phyloP scores from a whole-genome alignment of 2,329 filamentous ascomycete species.

The Sordariomycetes sp. region DNA sequence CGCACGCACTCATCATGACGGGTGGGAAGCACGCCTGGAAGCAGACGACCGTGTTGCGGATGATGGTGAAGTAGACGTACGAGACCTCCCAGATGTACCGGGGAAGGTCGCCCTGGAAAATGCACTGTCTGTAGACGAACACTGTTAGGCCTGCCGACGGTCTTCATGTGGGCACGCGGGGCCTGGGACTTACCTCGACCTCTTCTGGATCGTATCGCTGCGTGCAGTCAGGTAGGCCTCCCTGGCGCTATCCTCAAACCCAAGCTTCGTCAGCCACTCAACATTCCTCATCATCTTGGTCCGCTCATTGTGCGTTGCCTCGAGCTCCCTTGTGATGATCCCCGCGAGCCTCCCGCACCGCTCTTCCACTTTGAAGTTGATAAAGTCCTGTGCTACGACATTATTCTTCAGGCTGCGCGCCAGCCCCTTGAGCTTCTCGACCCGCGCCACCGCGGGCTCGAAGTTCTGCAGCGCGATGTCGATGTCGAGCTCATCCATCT shows the following conservation, averaged over 20 bases:
- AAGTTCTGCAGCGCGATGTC: conserved; percentile 85
- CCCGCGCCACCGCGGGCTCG: conserved; percentile 67
- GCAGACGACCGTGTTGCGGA: conserved; percentile 82
- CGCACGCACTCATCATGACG: conserved; percentile 81
- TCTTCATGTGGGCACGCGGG: background rate
- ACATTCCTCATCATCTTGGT: conserved; percentile 70
- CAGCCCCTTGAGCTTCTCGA: conserved; percentile 74
- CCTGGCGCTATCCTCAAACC: conserved; percentile 79
- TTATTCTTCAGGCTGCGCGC: conserved; percentile 76
- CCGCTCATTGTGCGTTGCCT: conserved; percentile 64
- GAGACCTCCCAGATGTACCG: conserved; percentile 92
- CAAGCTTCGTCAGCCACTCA: conserved; percentile 71
- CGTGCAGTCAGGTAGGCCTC: conserved; percentile 77
- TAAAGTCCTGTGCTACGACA: conserved; percentile 76
- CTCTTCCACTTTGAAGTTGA: conserved; percentile 82
- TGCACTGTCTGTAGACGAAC: conserved; percentile 54
- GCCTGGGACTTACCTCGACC: conserved; percentile 52
- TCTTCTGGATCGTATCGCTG: conserved; percentile 63
- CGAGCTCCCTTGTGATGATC: conserved; percentile 63
- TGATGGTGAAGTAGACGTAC: conserved; percentile 89
- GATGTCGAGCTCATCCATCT: conserved; percentile 94
- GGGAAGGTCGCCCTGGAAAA: conserved; percentile 87
- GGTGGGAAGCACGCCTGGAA: conserved; percentile 81
- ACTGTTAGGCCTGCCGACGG: background rate
- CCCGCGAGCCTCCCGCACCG: conserved; percentile 64